These are phyloP conservation scores for Schizochytrium sp. DNA, from an alignment of 108 stramenopile genomes.

Conservation along the genomic window DNA sequence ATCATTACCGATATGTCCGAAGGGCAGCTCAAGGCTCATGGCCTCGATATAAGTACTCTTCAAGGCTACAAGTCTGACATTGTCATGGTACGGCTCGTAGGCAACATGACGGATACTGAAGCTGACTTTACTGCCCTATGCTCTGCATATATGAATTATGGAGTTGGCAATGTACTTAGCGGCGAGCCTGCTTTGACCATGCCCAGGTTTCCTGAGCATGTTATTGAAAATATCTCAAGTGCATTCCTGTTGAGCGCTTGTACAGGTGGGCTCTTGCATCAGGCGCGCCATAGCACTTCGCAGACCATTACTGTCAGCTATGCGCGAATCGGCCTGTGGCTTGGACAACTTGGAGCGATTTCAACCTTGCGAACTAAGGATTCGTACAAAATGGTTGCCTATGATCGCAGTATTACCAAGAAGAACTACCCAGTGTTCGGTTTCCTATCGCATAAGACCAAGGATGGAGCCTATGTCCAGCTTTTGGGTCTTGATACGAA, in stretches of 20 bases:
- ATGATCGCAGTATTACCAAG: not conserved
- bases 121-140: constrained; percentile 8
- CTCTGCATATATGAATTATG: constrained; percentile 41
- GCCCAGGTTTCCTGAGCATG: constrained; percentile 56
- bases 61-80: not conserved
- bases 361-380: not conserved
- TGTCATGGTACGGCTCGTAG: constrained; percentile 26
- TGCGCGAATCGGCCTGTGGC: constrained; percentile 41
- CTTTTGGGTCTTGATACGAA: constrained; percentile 38
- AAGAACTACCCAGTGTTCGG: not conserved
- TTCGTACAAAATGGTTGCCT: constrained; percentile 2
- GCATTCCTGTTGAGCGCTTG: not conserved
- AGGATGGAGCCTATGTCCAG: constrained; percentile 48
- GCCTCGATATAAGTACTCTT: not conserved
- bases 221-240: constrained; percentile 6
- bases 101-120: constrained; percentile 1
- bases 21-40: not conserved
- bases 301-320: constrained; percentile 12
- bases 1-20: not conserved
- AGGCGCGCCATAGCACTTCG: not conserved
- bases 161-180: constrained; percentile 21
- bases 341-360: constrained; percentile 3
- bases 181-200: constrained; percentile 7
- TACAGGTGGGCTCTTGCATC: constrained; percentile 31
- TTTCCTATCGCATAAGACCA: constrained; percentile 42